Percentiles rank a stretch among this genome's conserved stretches.
Conservation (phyloP, 2,329 filamentous ascomycete species). For the Triangularia setosa region DNA sequence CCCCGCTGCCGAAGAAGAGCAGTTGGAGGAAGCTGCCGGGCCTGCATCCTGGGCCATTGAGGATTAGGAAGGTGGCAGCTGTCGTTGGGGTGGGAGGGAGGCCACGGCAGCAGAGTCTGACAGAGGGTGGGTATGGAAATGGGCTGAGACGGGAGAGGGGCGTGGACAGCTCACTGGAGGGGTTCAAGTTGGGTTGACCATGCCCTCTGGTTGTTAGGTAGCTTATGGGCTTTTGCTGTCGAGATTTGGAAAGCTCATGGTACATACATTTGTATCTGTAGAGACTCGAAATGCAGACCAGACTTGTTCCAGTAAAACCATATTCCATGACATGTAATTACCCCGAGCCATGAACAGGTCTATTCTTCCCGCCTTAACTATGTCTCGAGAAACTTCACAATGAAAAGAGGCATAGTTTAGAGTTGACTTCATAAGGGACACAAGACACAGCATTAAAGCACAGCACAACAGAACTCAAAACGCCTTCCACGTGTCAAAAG, state of each 20-base stretch:
- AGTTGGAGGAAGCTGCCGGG: background rate
- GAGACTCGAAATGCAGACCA: too few species aligned
- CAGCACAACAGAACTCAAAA: background rate
- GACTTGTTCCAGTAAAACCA: too few species aligned
- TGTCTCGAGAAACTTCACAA: background rate
- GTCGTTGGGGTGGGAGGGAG: background rate
- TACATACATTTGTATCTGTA: too few species aligned
- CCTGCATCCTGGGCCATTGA: background rate
- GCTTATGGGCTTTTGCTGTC: too few species aligned
- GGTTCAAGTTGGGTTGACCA: background rate
- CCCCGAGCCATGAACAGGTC: too few species aligned
- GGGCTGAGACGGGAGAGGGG: background rate
- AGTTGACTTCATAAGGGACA: background rate
- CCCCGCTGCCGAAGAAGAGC: constrained; percentile 7
- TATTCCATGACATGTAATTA: too few species aligned
- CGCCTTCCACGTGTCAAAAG: background rate
- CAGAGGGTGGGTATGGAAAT: background rate
- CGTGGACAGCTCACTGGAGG: background rate
- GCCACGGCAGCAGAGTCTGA: background rate
- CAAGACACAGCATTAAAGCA: background rate
- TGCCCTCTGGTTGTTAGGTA: background rate
- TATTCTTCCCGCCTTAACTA: background rate
- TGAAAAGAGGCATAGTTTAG: background rate
- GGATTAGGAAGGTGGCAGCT: background rate
- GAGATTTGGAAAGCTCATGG: too few species aligned